phyloP scores from a whole-genome alignment of 352 stramenopile species.

The Pythium pectinolyticum region DNA sequence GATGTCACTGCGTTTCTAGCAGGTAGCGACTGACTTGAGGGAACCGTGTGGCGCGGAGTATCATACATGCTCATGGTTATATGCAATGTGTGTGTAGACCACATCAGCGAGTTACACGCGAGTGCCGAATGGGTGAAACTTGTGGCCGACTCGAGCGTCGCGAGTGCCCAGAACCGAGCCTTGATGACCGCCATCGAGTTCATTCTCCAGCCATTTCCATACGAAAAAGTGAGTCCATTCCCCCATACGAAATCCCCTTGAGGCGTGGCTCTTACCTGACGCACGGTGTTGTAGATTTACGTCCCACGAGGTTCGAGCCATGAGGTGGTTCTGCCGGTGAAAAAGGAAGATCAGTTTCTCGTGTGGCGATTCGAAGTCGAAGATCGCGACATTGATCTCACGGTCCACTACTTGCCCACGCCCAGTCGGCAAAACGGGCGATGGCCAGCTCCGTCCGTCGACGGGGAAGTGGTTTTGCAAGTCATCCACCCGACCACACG shows the following conservation, averaged over 20 bases:
- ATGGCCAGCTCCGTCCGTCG: no score
- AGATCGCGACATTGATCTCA: constrained; percentile 82
- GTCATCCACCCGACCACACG: constrained; percentile 64
- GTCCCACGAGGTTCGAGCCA: constrained; percentile 49
- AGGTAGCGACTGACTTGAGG: no score
- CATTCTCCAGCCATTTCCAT: constrained; percentile 76
- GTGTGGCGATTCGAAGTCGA: constrained; percentile 86
- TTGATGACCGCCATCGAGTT: constrained; percentile 86
- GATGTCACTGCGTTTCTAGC: constrained; percentile 62
- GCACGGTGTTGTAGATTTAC: constrained; percentile 14
- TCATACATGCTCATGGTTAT: no score
- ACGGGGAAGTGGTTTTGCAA: constrained; percentile 39
- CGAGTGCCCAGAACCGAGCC: constrained; percentile 42
- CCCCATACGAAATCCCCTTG: no score
- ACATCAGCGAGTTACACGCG: constrained; percentile 25
- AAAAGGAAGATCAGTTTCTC: constrained; percentile 54
- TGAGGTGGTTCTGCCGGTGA: constrained; percentile 52
- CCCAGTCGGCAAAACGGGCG: constrained; percentile 28
- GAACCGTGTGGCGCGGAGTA: neutral
- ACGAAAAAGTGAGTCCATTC: constrained; percentile 49
- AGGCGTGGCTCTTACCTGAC: neutral
- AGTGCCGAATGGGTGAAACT: constrained; percentile 58
- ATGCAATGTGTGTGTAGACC: neutral
- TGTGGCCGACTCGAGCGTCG: constrained; percentile 46
- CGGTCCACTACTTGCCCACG: constrained; percentile 48